Base-by-base conservation (phyloP, 345 rosid species). In the Mangifera indica region DNA sequence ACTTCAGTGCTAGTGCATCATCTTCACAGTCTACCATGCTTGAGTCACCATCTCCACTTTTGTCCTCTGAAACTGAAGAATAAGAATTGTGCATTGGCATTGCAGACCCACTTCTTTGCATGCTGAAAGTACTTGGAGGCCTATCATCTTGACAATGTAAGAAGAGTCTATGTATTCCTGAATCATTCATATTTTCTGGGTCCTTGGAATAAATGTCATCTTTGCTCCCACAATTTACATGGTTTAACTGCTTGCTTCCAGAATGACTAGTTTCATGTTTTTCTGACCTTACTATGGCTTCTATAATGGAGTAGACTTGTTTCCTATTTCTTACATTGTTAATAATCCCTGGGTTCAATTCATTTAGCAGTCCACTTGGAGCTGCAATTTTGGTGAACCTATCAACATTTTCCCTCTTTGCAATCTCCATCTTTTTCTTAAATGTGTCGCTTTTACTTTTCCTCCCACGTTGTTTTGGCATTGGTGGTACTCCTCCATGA, bases 281-380 rank as follows among this genome's bases (percentile, higher is more conserved):
- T 74, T 86, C 91, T 66, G 84, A 88, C 80, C 85, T 83, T 62
- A 89, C 89, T 63, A 95, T 46, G 25, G 94, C 88, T 83, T 91
- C 91, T 63, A 95, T 95, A 48, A 93, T 87, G 26, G 99, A 89
- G 78, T 85, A 96, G 53, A 95, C 99, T 72, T 95, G 99, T 75
- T 84, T 86, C 78, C 78, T 93, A 64, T 86, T 93, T 75, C 99
- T 86, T 45, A 95, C 92, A 72, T 89, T 95, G 82, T 88, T 91
- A 76, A 95, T 89, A 67, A 95, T 95, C 56, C 99, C 97, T 0
- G 96, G 99, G 76, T 92, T 95, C 83, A 95, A 66, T 59, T 84
- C 94, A 58, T 89, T 92, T 66, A 95, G 87, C 76, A 91, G 83
- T 49, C 97, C 98, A 76, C 96, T 95, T 2, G 99, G 99, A 22